Base-by-base conservation (phyloP, 371 early-diverging fungal genomes). In the Rhizopus delemar region DNA sequence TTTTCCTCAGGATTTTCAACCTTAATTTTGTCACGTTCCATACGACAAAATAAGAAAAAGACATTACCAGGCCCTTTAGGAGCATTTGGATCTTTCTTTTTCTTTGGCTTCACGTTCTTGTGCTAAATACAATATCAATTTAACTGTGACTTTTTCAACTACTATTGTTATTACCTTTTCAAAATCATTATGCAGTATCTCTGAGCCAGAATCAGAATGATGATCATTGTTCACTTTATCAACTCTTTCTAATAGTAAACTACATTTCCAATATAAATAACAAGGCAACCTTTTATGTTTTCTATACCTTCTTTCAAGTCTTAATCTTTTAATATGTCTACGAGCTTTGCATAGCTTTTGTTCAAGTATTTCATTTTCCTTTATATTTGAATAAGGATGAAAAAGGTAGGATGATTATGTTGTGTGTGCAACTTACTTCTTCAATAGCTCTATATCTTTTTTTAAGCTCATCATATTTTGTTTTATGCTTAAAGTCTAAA, bases 31-130 rank as follows among this genome's bases (percentile, higher is more conserved):
- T 80, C 81, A 28, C 86, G 77, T 56, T 81, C 72, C 32, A 80
- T 33, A 16, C 86, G 78, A 63, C 84, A 86, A 54, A 74, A 88
- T 13, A 85, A 51, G 46, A 86, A 84, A 59, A 85, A 88, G 4
- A 85, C 88, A 62, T 88, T 88, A 32, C 84, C 82, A 12, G 86
- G 85, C 0, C 86, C 75, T 71, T 82, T 83, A 16, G 88, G 88
- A 9, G 88, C 88, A 60, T 86, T 85, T 15, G 88, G 88, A 64
- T 87, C 88, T 49, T 75, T 80, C 45, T 78, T 78, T 50, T 70
- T 73, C 39, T 64, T 70, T 16, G 71, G 53, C 38, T 77, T 73
- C 11, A 56, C 56, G 36, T 54, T 45, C 41, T 15, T 46, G 34
- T 48, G 12, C 9, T 54, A 53, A 55, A 34, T 4, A 29, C 31